Base-by-base conservation (phyloP, 164 flowering plant species). In the Sextonia rubra region DNA sequence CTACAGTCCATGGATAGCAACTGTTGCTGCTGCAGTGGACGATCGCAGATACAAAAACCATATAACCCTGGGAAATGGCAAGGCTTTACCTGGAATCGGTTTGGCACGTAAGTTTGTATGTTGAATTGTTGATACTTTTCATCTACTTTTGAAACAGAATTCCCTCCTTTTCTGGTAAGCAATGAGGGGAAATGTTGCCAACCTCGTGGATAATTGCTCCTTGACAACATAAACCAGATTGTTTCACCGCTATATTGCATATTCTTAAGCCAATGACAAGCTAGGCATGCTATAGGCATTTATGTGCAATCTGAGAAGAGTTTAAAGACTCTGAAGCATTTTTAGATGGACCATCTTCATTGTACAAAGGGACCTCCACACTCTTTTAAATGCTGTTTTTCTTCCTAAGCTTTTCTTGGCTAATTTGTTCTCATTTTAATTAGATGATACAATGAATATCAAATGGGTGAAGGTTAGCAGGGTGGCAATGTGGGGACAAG, bases 11-110 rank as follows among this genome's bases (percentile, higher is more conserved):
- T 95, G 99, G 99, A 90, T 95, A 84, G 76, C 91, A 77, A 74
- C 98, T 80, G 93, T 95, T 47, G 99, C 94, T 78, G 99, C 99
- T 79, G 97, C 99, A 68, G 81, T 89, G 73, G 98, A 95, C 84
- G 99, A 95, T 52, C 91, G 99, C 11, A 78, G 94, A 82, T 95
- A 95, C 83, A 91, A 90, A 78, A 95, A 95, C 74, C 98, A 93
- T 84, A 78, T 95, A 67, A 83, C 79, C 2, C 79, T 95, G 72
- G 99, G 97, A 71, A 91, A 95, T 82, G 94, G 93, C 17, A 95
- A 91, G 78, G 77, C 86, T 23, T 79, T 95, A 75, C 75, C 99
- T 79, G 99, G 99, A 65, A 47, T 92, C 76, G 97, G 98, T 47
- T 83, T 94, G 78, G 82, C 98, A 37, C 97, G 98, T 94, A 88